Evolutionary conservation across 2,329 filamentous ascomycete genomes (phyloP), one percentile per base, ranked within the genome.

Genomic region (Diplocarpon rosae): DNA sequence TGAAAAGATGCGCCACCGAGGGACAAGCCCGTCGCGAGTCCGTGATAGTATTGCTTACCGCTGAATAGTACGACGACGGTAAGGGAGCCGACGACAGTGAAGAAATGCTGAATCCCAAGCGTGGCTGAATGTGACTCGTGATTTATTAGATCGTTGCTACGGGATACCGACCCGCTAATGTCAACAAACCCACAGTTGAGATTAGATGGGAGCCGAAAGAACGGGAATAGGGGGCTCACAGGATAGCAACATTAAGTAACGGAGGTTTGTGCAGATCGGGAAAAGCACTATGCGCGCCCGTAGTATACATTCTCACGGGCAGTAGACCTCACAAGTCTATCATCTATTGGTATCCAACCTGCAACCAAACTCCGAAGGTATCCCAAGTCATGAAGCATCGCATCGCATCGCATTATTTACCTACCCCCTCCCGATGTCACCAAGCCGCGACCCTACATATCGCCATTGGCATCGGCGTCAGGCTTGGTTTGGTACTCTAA

Each of bases 311-410:
- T 24, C 20, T 24, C 3, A 5, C 11, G 13, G 24, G 36, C 12
- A 32, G 16, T 11, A 2, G n/a, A 14, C 33, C 13, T 17, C 33
- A 1, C 37, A 13, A 11, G 20, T 38, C 20, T 41, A 31, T 24
- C 20, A 24, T 42, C 35, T 37, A 39, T 29, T 42, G 31, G 42
- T 41, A 30, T 28, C 17, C 27, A 12, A 37, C 24, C 24, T 28
- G 16, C 27, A 12, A 37, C 24, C 24, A 28, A 39, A 44, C 42
- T 42, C 42, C 42, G 32, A 33, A 42, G 41, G 37, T 44, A 48
- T 48, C 43, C 20, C 14, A 32, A 27, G 39, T 42, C 43, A 37
- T 42, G 16, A 46, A 36, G 28, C n/a, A 33, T 12, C 38, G 9
- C 13, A 36, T 24, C 20, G 20, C 20, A 24, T 24, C 28, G n/a